Evolutionary conservation across 768 basidiomycete species (phyloP).

Genomic region (Tulasnella sp.): DNA sequence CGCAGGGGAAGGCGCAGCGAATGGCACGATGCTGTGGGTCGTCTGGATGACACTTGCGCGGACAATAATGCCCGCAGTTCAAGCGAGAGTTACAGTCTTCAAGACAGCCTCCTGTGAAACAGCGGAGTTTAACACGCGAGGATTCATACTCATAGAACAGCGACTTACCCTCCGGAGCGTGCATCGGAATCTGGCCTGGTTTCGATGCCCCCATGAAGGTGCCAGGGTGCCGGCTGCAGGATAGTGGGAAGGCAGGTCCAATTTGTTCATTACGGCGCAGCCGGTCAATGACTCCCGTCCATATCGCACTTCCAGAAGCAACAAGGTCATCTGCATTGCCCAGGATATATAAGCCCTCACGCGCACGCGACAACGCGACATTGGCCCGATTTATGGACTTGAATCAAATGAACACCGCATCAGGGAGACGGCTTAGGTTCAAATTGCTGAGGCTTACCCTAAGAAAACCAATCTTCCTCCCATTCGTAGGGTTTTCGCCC

Average conservation of each 20-base stretch:
- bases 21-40: constrained; percentile 4
- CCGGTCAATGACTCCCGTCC: constrained; percentile 61
- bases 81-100: constrained; percentile 40
- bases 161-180: constrained; percentile 65
- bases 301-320: constrained; percentile 49
- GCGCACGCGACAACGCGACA: constrained; percentile 74
- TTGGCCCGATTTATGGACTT: constrained; percentile 62
- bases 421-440: not conserved
- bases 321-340: constrained; percentile 65
- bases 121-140: constrained; percentile 60
- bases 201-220: constrained; percentile 48
- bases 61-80: constrained; percentile 24
- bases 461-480: constrained; percentile 66
- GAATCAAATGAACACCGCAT: not conserved
- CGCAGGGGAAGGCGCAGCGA: not conserved
- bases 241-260: constrained; percentile 59
- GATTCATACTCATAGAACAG: too few species aligned
- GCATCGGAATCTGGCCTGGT: constrained; percentile 55
- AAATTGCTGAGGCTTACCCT: constrained; percentile 51
- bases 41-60: constrained; percentile 16
- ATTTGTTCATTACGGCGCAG: constrained; percentile 54
- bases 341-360: constrained; percentile 71
- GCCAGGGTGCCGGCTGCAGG: constrained; percentile 58
- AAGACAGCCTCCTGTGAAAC: constrained; percentile 69
- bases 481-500: constrained; percentile 44